A percentile compares a stretch with the other conserved stretches of the same genome.
Conservation (phyloP, 2,329 filamentous ascomycete genomes). For the Fusarium sp. region DNA sequence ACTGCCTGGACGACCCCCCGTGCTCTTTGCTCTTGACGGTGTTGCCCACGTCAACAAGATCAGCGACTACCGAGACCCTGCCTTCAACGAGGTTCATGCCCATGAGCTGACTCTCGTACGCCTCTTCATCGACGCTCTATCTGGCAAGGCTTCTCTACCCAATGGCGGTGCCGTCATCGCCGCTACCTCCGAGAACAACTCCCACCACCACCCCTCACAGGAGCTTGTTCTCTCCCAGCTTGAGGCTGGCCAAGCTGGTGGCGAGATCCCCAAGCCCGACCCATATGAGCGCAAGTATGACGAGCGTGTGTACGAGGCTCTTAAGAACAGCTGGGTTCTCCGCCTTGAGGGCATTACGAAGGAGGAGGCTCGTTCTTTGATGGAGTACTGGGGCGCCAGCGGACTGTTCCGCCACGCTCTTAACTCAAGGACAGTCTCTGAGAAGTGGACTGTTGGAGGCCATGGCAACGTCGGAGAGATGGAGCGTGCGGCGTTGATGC, state of each 20-base stretch:
- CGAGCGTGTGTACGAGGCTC: slow-evolving; percentile 62
- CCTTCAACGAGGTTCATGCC: slow-evolving; percentile 81
- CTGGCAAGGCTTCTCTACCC: slow-evolving; percentile 64
- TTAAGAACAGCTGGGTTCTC: slow-evolving; percentile 63
- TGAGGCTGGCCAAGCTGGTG: slow-evolving; percentile 55
- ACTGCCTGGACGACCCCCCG: slow-evolving; percentile 61
- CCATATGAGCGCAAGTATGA: slow-evolving; percentile 69
- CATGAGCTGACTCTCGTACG: slow-evolving; percentile 83
- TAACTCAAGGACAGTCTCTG: slow-evolving; percentile 76
- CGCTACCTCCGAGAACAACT: slow-evolving; percentile 78
- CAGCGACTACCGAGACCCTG: slow-evolving; percentile 78
- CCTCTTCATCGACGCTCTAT: slow-evolving; percentile 79
- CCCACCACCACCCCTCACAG: slow-evolving; percentile 71
- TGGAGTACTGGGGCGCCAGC: slow-evolving; percentile 94
- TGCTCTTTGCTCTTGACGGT: slow-evolving; percentile 83
- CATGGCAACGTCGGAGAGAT: slow-evolving; percentile 88
- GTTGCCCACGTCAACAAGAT: slow-evolving; percentile 83
- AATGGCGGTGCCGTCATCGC: slow-evolving; percentile 86
- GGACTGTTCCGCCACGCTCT: slow-evolving; percentile 79
- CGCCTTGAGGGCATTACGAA: slow-evolving; percentile 76
- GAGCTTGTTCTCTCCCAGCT: slow-evolving; percentile 73
- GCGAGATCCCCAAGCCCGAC: slow-evolving; percentile 57
- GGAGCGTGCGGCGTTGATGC: slow-evolving; percentile 72
- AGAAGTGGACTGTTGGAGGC: slow-evolving; percentile 87
- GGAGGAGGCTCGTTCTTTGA: slow-evolving; percentile 78